These are phyloP conservation scores for Candida sanyiensis DNA, from an alignment of 805 yeast genomes.

Conservation along the genomic window DNA sequence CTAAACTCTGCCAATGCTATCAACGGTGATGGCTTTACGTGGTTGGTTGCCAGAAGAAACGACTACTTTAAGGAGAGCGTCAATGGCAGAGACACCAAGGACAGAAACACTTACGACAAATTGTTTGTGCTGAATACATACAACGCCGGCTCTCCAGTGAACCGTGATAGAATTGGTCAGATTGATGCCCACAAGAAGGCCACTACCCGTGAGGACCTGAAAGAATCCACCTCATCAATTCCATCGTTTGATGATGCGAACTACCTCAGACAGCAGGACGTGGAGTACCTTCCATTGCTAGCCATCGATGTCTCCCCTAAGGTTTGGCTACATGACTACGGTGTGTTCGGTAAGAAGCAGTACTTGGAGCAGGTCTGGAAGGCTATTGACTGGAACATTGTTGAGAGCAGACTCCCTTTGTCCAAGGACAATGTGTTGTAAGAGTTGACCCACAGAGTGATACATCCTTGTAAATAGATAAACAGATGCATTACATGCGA, in stretches of 20 bases:
- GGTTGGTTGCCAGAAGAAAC: slow-evolving; percentile 62
- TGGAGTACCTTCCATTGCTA: slow-evolving; percentile 49
- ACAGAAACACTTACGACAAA: slow-evolving; percentile 37
- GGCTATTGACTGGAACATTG: slow-evolving; percentile 65
- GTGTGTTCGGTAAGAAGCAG: slow-evolving; percentile 63
- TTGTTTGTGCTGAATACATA: slow-evolving; percentile 77
- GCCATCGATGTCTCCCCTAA: slow-evolving; percentile 71
- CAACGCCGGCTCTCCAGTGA: slow-evolving; percentile 81
- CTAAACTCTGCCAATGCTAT: slow-evolving; percentile 63
- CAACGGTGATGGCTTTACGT: slow-evolving; percentile 86
- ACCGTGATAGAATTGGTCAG: slow-evolving; percentile 46
- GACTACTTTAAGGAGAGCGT: slow-evolving; percentile 13
- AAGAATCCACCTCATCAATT: slow-evolving; percentile 12
- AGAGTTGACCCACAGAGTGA: too few relatives aligned
- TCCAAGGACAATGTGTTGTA: slow-evolving; percentile 3
- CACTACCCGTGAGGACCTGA: slow-evolving; percentile 15
- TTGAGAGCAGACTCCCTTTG: slow-evolving; percentile 33
- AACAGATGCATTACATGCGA: too few relatives aligned
- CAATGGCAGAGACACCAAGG: too few relatives aligned
- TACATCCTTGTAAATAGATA: slow-evolving; percentile 3
- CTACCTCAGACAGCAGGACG: slow-evolving; percentile 24
- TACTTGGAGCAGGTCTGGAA: slow-evolving; percentile 66
- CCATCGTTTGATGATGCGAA: slow-evolving; percentile 35
- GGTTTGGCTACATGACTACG: slow-evolving; percentile 67
- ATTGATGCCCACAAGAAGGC: slow-evolving; percentile 21